Conservation (phyloP, 2,329 filamentous ascomycete genomes). For the Akanthomyces uredinophilus region DNA sequence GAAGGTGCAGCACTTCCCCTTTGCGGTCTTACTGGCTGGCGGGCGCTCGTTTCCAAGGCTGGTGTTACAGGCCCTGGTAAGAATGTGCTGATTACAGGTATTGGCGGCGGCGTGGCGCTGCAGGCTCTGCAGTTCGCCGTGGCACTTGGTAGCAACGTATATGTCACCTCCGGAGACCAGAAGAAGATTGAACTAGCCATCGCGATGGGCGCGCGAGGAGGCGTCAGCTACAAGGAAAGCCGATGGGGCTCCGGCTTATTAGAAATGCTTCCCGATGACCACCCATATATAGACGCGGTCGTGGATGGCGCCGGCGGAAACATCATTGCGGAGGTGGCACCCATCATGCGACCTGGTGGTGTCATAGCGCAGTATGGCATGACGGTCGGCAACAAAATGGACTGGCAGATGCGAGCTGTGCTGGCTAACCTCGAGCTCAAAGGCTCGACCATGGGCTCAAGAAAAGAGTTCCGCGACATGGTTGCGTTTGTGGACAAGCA, state of each 20-base stretch:
- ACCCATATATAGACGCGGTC: constrained; percentile 72
- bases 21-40: constrained; percentile 82
- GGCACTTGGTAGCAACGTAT: constrained; percentile 69
- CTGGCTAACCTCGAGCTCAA: constrained; percentile 82
- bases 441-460: constrained; percentile 86
- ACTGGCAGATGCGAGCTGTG: constrained; percentile 78
- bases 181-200: constrained; percentile 71
- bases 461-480: constrained; percentile 88
- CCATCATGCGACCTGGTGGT: constrained; percentile 73
- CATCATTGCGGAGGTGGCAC: constrained; percentile 61
- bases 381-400: constrained; percentile 81
- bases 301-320: constrained; percentile 89
- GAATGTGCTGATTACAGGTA: constrained; percentile 83
- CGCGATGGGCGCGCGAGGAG: constrained; percentile 69
- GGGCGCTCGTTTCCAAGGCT: constrained; percentile 76
- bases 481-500: constrained; percentile 71
- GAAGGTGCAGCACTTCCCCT: constrained; percentile 83
- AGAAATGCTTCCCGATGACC: constrained; percentile 55
- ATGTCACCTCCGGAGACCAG: constrained; percentile 68
- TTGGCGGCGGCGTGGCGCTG: constrained; percentile 87
- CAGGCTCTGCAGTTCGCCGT: constrained; percentile 75
- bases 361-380: constrained; percentile 87
- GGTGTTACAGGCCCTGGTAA: constrained; percentile 56
- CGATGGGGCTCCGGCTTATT: constrained; percentile 76
- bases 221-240: constrained; percentile 71